Base-by-base conservation (phyloP, 1,284 basidiomycete genomes). In the Cystobasidiaceae sp. region DNA sequence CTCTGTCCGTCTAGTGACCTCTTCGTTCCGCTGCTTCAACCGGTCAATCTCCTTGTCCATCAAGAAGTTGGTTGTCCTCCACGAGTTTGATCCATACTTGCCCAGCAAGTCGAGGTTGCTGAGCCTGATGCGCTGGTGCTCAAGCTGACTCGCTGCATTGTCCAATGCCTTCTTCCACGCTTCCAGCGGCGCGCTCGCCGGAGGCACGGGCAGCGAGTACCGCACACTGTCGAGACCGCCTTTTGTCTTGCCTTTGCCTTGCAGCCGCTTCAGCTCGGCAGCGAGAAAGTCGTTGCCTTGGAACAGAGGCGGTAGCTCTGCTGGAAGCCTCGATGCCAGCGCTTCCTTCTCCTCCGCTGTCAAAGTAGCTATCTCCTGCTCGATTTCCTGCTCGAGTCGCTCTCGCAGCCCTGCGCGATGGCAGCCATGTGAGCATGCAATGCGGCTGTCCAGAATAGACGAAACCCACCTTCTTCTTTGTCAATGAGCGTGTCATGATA, bases 31-130 rank as follows among this genome's bases (percentile, higher is more conserved):
- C 62, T 81, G 81, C 75, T 93, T 89, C 5, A 86, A 79, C 69
- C 86, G 83, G 70, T 86, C 87, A 7, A 86, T 84, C 43, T 87
- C 85, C 33, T 85, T 82, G 75, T 94, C 90, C 25, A 92, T 79
- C 32, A 89, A 81, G 75, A 91, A 93, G 77, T 96, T 94, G 75
- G 90, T 85, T 76, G 94, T 85, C 69, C 87, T 83, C 89, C 90
- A 96, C 9, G 88, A 86, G 79, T 97, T 96, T 11, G 87, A 80
- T 1, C 91, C 96, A 75, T 94, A 93, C 45, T 85, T 85, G 75
- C 90, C 86, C 43, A 97, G 78, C 21, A 98, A 79, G 7, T 86
- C 84, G 43, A 93, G 79, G 79, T 97, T 97, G 43, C 86, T 86
- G 71, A 89, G 85, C 87, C 93, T 82, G 71, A 90, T 81, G 34